Percentiles rank a stretch among this genome's conserved stretches.
These are phyloP conservation scores for Caloboletus firmus DNA, from an alignment of 1,284 basidiomycete species.

Conservation along the genomic window DNA sequence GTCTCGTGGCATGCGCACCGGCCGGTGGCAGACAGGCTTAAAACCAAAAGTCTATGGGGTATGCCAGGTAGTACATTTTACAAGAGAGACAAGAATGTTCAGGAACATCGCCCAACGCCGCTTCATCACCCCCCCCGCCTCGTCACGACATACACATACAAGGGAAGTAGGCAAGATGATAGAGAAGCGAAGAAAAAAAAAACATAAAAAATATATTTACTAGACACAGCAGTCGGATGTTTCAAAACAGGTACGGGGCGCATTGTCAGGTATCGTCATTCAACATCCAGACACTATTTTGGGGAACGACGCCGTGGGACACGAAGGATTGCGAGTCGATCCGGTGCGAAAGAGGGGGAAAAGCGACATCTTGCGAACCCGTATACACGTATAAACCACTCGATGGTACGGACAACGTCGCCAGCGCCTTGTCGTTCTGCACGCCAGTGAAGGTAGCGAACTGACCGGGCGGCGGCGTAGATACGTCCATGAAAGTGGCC, in stretches of 20 bases:
- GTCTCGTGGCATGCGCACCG: background rate
- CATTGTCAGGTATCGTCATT: conserved; percentile 18
- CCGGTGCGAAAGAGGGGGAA: conserved; percentile 9
- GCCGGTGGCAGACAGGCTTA: background rate
- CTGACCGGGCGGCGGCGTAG: conserved; percentile 32
- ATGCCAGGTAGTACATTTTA: conserved; percentile 29
- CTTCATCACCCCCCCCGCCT: conserved; percentile 16
- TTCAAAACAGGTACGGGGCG: too few relatives aligned
- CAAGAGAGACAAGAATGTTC: conserved; percentile 27
- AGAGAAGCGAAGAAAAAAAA: background rate
- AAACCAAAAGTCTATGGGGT: conserved; percentile 29
- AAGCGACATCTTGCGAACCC: conserved; percentile 14
- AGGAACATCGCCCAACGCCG: conserved; percentile 8
- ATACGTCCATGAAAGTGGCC: conserved; percentile 47
- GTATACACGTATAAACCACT: conserved; percentile 22
- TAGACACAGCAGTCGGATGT: background rate
- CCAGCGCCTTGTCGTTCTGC: conserved; percentile 35
- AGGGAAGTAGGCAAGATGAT: conserved; percentile 23
- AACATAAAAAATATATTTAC: conserved; percentile 11
- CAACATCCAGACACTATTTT: conserved; percentile 18
- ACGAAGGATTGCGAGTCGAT: conserved; percentile 16
- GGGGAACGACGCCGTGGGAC: conserved; percentile 14
- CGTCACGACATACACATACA: conserved; percentile 26
- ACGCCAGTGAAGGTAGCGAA: conserved; percentile 29
- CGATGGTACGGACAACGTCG: conserved; percentile 13